A percentile compares a stretch with the other conserved stretches of the same genome.
Evolutionary conservation across 1,284 basidiomycete species (phyloP).

Genomic region (Sanghuangporus weigelae): DNA sequence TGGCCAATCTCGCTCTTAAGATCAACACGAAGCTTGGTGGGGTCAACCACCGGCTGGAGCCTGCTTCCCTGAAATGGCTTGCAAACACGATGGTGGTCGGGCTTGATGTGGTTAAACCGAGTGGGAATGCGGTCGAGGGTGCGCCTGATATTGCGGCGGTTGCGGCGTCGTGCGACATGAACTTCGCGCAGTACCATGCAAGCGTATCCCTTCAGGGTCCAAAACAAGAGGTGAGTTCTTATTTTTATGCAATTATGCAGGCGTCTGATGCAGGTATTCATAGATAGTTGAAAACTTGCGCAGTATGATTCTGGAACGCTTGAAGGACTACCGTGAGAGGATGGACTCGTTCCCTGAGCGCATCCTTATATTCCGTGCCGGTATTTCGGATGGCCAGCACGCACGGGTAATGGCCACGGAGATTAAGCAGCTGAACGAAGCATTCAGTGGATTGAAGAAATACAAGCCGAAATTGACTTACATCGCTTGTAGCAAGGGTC

Average conservation of each 20-base stretch:
- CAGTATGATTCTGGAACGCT: constrained; percentile 63
- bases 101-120: constrained; percentile 1
- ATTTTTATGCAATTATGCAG: neutral
- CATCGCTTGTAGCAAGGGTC: constrained; percentile 73
- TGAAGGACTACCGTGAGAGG: constrained; percentile 48
- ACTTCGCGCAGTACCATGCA: constrained; percentile 1
- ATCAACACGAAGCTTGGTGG: constrained; percentile 78
- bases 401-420: constrained; percentile 52
- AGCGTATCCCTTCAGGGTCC: neutral
- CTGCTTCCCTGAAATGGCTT: constrained; percentile 54
- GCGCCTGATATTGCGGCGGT: constrained; percentile 6
- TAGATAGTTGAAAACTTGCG: constrained; percentile 63
- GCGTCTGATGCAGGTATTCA: neutral
- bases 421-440: constrained; percentile 47
- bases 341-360: constrained; percentile 54
- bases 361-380: constrained; percentile 68
- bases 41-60: constrained; percentile 62
- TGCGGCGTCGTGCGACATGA: neutral
- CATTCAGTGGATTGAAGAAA: constrained; percentile 50
- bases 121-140: neutral
- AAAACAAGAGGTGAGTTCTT: constrained; percentile 32
- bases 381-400: constrained; percentile 67
- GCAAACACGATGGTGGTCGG: constrained; percentile 65
- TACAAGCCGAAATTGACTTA: constrained; percentile 65
- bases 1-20: constrained; percentile 62